These are phyloP conservation scores for Penicillium herquei DNA, from an alignment of 495 filamentous ascomycete species.

Conservation along the genomic window DNA sequence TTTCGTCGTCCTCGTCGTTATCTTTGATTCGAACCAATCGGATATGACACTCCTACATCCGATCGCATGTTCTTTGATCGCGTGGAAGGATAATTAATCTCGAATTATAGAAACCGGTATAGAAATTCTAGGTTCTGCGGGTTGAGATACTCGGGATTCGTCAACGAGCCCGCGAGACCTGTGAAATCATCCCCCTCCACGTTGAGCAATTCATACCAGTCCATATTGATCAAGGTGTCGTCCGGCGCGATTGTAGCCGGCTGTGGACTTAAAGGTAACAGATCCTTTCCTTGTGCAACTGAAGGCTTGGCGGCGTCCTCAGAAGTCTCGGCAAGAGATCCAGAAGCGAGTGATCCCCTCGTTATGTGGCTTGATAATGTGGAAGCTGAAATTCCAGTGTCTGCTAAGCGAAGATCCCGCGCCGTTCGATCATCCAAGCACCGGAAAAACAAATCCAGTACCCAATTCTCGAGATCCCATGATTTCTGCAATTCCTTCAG, in stretches of 20 bases:
- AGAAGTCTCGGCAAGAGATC: not conserved
- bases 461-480: slow-evolving; percentile 50
- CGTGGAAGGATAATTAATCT: no score
- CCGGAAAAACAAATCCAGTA: slow-evolving; percentile 46
- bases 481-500: slow-evolving; percentile 48
- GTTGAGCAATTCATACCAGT: slow-evolving; percentile 39
- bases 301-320: not conserved
- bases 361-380: not conserved
- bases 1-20: no score
- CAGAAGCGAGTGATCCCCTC: not conserved
- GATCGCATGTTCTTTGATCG: no score
- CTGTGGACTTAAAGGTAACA: not conserved
- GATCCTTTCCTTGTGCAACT: not conserved
- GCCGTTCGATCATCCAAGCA: slow-evolving; percentile 46
- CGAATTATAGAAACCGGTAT: slow-evolving; percentile 36
- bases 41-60: no score
- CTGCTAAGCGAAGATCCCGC: slow-evolving; percentile 31
- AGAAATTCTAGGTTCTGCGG: slow-evolving; percentile 41
- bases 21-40: no score
- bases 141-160: slow-evolving; percentile 35
- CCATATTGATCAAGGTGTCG: slow-evolving; percentile 24
- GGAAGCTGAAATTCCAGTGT: slow-evolving; percentile 10
- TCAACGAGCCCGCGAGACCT: slow-evolving; percentile 30
- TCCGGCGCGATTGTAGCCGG: slow-evolving; percentile 2
- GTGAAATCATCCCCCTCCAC: slow-evolving; percentile 36